These are phyloP conservation scores for Pythium diclinum DNA, from an alignment of 352 stramenopile genomes.

Conservation along the genomic window DNA sequence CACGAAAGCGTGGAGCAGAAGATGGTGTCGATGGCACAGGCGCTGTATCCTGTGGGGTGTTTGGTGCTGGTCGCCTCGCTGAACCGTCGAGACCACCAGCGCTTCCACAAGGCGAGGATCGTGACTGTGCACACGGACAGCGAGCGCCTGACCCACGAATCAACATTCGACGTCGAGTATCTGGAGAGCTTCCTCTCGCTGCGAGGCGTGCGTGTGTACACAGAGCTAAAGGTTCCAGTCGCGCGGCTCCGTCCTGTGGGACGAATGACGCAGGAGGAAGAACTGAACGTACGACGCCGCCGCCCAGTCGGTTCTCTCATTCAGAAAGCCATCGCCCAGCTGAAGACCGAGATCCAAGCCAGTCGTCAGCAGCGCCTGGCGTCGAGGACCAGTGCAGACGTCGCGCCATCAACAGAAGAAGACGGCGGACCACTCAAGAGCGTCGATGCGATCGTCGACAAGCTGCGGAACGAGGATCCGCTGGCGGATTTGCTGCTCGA, in stretches of 20 bases:
- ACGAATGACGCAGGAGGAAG: not conserved
- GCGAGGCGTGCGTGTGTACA: conserved; percentile 33
- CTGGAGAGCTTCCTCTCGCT: conserved; percentile 20
- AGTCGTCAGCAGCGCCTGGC: conserved; percentile 6
- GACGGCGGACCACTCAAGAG: not conserved
- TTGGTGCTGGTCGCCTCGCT: conserved; percentile 32
- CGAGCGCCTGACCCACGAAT: conserved; percentile 10
- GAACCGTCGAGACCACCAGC: conserved; percentile 11
- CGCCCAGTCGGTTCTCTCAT: conserved; percentile 16
- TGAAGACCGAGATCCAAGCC: conserved; percentile 18
- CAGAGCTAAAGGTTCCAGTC: conserved; percentile 24
- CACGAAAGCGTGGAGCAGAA: conserved; percentile 23
- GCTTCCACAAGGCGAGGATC: conserved; percentile 32
- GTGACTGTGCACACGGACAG: conserved; percentile 29
- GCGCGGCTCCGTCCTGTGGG: conserved; percentile 20
- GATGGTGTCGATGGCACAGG: conserved; percentile 32
- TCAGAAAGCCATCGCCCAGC: conserved; percentile 14
- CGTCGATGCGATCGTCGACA: conserved; percentile 39
- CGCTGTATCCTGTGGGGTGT: conserved; percentile 41
- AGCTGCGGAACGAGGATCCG: conserved; percentile 33
- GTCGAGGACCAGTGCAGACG: not conserved
- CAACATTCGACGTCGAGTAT: conserved; percentile 53
- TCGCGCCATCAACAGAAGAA: not conserved
- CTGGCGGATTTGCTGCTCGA: conserved; percentile 42
- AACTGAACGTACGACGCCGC: not conserved